Evolutionary conservation across 2,329 filamentous ascomycete genomes (phyloP).

Genomic region (Talaromyces sp.): DNA sequence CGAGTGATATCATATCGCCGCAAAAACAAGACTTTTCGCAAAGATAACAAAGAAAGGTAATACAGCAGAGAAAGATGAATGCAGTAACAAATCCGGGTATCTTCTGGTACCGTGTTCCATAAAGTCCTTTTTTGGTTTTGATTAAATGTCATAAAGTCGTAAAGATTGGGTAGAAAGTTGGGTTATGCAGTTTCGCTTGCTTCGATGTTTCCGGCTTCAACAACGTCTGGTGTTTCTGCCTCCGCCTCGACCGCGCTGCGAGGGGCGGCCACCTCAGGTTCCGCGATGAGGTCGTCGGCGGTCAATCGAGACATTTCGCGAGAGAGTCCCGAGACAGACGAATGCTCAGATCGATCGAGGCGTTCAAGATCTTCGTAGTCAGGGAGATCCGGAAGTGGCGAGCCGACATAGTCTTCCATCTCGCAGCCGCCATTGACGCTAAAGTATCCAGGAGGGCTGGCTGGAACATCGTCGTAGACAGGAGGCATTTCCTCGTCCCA

Average conservation of each 20-base stretch:
- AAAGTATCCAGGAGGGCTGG: constrained; percentile 72
- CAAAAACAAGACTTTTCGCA: background rate
- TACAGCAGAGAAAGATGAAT: background rate
- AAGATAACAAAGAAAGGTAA: constrained; percentile 1
- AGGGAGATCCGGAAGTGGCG: constrained; percentile 38
- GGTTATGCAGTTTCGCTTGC: background rate
- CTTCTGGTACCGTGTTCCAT: background rate
- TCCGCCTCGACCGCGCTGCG: constrained; percentile 14
- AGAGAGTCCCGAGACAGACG: constrained; percentile 12
- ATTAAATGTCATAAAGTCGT: constrained; percentile 14
- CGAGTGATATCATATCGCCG: background rate
- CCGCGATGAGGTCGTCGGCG: constrained; percentile 31
- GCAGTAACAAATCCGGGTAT: constrained; percentile 6
- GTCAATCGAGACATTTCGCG: constrained; percentile 34
- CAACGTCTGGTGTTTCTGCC: constrained; percentile 10
- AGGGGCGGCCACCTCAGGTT: constrained; percentile 16
- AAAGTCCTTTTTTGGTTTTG: background rate
- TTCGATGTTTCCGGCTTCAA: constrained; percentile 9
- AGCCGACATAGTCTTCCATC: constrained; percentile 49
- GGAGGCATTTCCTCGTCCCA: constrained; percentile 97
- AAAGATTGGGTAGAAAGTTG: background rate
- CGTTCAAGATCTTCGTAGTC: constrained; percentile 50
- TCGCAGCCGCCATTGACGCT: constrained; percentile 41
- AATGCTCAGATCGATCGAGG: constrained; percentile 32
- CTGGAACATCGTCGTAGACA: constrained; percentile 89